phyloP scores from a whole-genome alignment of 768 basidiomycete species.

The Amanita phalloides region DNA sequence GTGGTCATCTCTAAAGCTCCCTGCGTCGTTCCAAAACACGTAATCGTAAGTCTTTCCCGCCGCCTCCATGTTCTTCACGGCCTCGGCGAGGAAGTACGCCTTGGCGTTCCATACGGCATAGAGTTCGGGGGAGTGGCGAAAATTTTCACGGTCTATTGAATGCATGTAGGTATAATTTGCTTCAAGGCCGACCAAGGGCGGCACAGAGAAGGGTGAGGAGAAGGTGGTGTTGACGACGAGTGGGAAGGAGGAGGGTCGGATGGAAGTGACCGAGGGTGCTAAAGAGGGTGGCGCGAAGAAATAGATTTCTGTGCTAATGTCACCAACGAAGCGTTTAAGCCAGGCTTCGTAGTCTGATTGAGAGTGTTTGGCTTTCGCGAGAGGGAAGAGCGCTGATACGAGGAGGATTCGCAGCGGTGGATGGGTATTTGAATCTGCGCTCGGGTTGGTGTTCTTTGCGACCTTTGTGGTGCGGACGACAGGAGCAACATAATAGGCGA shows the following conservation, averaged over 20 bases:
- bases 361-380: conserved; percentile 38
- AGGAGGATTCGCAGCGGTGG: conserved; percentile 27
- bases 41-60: conserved; percentile 32
- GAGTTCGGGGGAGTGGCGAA: conserved; percentile 32
- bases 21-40: conserved; percentile 50
- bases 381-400: conserved; percentile 45
- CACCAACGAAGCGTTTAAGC: conserved; percentile 32
- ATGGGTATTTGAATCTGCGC: too few relatives aligned
- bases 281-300: conserved; percentile 38
- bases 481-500: not conserved
- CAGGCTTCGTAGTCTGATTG: conserved; percentile 31
- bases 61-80: conserved; percentile 16
- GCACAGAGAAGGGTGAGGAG: conserved; percentile 33
- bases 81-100: conserved; percentile 36
- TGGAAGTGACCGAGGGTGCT: conserved; percentile 18
- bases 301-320: conserved; percentile 39
- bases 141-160: conserved; percentile 30
- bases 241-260: conserved; percentile 19
- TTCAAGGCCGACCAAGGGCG: conserved; percentile 26
- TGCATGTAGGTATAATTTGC: conserved; percentile 31
- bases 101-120: conserved; percentile 50
- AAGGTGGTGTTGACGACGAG: conserved; percentile 37
- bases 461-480: not conserved
- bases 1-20: conserved; percentile 36
- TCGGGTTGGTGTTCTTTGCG: not conserved